A percentile compares a stretch with the other conserved stretches of the same genome.
Evolutionary conservation across 345 rosid genomes (phyloP).

Genomic region (Gossypium herbaceum): DNA sequence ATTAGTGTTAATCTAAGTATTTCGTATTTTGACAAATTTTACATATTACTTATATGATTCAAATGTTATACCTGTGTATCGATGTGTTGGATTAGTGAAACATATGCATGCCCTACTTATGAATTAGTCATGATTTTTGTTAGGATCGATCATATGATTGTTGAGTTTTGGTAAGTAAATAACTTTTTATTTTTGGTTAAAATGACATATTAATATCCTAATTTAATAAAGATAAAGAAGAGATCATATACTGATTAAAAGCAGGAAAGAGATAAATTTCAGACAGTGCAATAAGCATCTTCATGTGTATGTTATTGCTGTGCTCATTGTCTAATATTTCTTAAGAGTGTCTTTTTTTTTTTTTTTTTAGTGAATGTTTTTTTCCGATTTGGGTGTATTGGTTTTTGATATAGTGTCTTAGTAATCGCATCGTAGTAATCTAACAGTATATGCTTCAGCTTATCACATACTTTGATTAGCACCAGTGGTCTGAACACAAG

Average conservation of each 20-base stretch:
- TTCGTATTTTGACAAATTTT: too few relatives aligned
- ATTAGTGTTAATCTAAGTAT: too few relatives aligned
- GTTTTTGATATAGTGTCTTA: background rate
- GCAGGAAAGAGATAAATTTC: background rate
- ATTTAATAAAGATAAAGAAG: background rate
- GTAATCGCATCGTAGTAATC: background rate
- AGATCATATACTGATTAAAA: background rate
- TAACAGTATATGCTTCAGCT: background rate
- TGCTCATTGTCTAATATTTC: too few relatives aligned
- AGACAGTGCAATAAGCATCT: background rate
- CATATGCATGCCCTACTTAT: too few relatives aligned
- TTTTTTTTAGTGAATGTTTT: too few relatives aligned
- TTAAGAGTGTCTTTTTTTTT: too few relatives aligned
- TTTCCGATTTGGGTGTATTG: too few relatives aligned
- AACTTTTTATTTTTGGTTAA: background rate
- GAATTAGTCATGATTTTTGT: background rate
- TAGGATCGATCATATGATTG: background rate
- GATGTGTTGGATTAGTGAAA: too few relatives aligned
- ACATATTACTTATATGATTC: too few relatives aligned
- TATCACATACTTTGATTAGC: background rate
- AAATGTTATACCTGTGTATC: too few relatives aligned
- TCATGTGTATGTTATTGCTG: background rate
- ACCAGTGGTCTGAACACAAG: background rate
- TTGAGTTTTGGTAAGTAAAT: background rate
- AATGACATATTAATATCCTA: background rate